phyloP scores from a whole-genome alignment of 176 grass and related monocot genomes.

The Metroxylon sagu region DNA sequence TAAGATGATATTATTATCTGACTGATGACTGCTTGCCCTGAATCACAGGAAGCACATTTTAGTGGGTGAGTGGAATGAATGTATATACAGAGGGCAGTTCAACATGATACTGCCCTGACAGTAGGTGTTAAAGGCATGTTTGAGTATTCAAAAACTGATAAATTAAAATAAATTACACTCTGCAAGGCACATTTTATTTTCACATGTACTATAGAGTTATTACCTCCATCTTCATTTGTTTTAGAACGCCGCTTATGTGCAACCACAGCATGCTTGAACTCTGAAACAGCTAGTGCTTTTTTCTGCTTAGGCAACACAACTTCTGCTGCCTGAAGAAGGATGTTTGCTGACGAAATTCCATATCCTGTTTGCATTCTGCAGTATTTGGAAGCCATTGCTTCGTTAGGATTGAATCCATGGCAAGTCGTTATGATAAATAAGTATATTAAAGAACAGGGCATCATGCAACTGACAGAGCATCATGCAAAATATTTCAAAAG shows the following conservation, averaged over 20 bases:
- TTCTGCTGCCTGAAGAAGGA: constrained; percentile 62
- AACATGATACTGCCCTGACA: too few species aligned
- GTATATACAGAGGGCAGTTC: too few species aligned
- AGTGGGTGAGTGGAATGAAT: too few species aligned
- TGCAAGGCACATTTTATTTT: background rate
- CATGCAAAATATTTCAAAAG: too few species aligned
- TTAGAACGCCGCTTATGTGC: constrained; percentile 61
- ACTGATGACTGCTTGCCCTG: too few species aligned
- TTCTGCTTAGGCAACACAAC: constrained; percentile 69
- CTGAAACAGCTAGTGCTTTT: constrained; percentile 57
- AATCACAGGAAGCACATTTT: too few species aligned
- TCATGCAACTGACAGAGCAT: too few species aligned
- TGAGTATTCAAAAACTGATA: too few species aligned
- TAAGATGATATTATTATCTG: too few species aligned
- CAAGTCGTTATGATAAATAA: background rate
- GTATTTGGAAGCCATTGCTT: constrained; percentile 10
- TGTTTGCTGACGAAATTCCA: constrained; percentile 40
- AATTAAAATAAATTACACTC: too few species aligned
- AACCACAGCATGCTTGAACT: constrained; percentile 67
- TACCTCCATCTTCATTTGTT: constrained; percentile 42
- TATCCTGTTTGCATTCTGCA: constrained; percentile 65
- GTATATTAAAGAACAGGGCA: background rate
- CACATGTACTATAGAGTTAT: background rate
- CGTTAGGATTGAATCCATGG: background rate
- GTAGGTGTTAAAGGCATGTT: too few species aligned